These are phyloP conservation scores for Onygenales sp. DNA, from an alignment of 2,329 filamentous ascomycete species.

Conservation along the genomic window DNA sequence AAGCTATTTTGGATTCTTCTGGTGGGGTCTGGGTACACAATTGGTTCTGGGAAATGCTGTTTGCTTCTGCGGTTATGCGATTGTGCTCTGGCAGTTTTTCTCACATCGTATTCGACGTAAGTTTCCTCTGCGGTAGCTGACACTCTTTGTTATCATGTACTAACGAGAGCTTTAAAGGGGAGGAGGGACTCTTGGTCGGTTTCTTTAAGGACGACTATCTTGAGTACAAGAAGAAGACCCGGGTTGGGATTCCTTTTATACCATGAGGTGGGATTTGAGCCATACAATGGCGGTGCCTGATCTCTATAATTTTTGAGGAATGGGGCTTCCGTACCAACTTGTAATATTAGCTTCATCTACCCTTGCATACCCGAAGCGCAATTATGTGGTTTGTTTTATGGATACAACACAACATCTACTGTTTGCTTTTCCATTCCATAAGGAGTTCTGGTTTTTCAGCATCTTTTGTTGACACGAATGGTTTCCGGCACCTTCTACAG, in stretches of 20 bases:
- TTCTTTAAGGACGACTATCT: conserved; percentile 84
- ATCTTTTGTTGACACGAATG: not conserved
- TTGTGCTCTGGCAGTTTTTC: conserved; percentile 83
- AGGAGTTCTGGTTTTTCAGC: not conserved
- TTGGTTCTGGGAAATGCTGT: conserved; percentile 75
- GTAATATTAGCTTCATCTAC: not conserved
- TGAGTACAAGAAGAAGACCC: conserved; percentile 60
- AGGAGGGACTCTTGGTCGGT: conserved; percentile 65
- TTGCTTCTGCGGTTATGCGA: conserved; percentile 63
- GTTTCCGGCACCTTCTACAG: not conserved
- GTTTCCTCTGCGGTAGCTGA: conserved; percentile 19
- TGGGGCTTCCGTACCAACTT: not conserved
- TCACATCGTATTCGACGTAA: conserved; percentile 55
- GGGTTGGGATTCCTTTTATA: conserved; percentile 75
- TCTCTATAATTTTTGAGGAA: not conserved
- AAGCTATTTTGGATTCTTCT: conserved; percentile 96
- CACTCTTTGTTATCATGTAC: conserved; percentile 4
- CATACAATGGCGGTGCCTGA: not conserved
- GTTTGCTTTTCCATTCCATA: too few species aligned
- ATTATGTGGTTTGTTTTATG: not conserved
- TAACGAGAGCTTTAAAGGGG: conserved; percentile 39
- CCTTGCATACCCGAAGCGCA: not conserved
- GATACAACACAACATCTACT: not conserved
- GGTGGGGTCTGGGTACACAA: conserved; percentile 95
- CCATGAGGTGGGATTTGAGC: conserved; percentile 15